phyloP scores from a whole-genome alignment of 371 early-diverging fungal species.

The Choanephora cucurbitarum region DNA sequence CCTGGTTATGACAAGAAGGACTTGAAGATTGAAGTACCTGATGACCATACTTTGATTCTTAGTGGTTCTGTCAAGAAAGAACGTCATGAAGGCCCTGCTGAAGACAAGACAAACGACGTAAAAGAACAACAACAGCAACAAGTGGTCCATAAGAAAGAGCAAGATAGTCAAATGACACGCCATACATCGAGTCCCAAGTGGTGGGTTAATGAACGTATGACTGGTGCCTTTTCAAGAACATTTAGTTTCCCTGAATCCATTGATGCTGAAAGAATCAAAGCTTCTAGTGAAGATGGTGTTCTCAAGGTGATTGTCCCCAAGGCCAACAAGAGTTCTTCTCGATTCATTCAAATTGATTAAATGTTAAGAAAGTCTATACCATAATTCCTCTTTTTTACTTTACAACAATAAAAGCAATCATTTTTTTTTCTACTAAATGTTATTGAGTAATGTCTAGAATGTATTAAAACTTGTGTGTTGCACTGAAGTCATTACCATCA shows the following conservation, averaged over 20 bases:
- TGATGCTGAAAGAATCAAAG: constrained; percentile 35
- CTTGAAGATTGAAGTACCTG: constrained; percentile 36
- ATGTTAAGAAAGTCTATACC: too few relatives aligned
- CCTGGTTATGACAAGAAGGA: constrained; percentile 42
- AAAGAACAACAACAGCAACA: background rate
- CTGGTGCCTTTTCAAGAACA: constrained; percentile 34
- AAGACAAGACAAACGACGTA: too few relatives aligned
- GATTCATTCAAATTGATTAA: constrained; percentile 29
- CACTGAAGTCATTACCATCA: too few relatives aligned
- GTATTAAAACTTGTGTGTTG: too few relatives aligned
- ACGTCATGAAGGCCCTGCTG: background rate
- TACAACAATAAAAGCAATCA: too few relatives aligned
- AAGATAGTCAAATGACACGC: background rate
- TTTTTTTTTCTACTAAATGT: too few relatives aligned
- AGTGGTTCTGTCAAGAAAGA: constrained; percentile 23
- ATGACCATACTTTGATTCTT: constrained; percentile 31
- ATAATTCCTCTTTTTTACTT: too few relatives aligned
- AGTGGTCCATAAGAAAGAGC: background rate
- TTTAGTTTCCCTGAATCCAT: constrained; percentile 38
- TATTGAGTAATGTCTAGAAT: too few relatives aligned
- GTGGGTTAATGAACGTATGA: constrained; percentile 43
- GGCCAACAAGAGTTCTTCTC: constrained; percentile 9
- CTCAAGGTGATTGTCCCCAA: constrained; percentile 40
- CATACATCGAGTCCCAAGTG: constrained; percentile 18
- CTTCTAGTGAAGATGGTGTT: constrained; percentile 40